Evolutionary conservation across 345 rosid species (phyloP), one percentile per base, ranked within the genome.

Genomic region (Aquilaria sinensis): DNA sequence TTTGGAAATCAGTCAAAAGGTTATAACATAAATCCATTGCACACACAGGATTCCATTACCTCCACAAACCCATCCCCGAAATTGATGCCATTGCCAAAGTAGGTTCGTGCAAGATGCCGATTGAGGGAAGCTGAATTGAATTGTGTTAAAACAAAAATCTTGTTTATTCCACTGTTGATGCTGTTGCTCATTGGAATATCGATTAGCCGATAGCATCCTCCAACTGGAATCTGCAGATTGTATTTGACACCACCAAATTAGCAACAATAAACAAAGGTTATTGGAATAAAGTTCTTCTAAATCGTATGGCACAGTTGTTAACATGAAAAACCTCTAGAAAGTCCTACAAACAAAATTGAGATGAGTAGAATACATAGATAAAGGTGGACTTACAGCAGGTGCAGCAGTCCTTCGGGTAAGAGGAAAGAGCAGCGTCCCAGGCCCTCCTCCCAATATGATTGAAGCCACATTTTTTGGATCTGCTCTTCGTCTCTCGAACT

Each of bases 161-260:
- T 91, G 86, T 88, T 86, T 60, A 91, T 80, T 64, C 87, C 84
- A 65, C 93, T 84, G 83, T 91, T 91, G 73, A 91, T 80, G 81
- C 91, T 81, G 70, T 91, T 91, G 78, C 97, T 91, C 97, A 91
- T 91, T 3, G 97, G 97, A 34, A 91, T 80, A 61, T 91, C 97
- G 29, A 91, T 91, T 50, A 91, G 87, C 76, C 80, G 80, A 55
- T 86, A 88, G 78, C 96, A 88, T 58, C 97, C 97, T 54, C 93
- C 97, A 34, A 91, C 86, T 6, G 93, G 91, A 48, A 91, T 91
- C 97, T 91, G 70, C 53, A 78, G 46, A 57, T 10, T 34, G 14
- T 13, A 29, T 57, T 37, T 33, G 9, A 32, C 59, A 31, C 9
- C 60, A 2, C 60, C 7, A 37, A 37, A 37, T 37, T 37, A 37